These are phyloP conservation scores for Candida wancherniae DNA, from an alignment of 805 yeast genomes.

Conservation along the genomic window DNA sequence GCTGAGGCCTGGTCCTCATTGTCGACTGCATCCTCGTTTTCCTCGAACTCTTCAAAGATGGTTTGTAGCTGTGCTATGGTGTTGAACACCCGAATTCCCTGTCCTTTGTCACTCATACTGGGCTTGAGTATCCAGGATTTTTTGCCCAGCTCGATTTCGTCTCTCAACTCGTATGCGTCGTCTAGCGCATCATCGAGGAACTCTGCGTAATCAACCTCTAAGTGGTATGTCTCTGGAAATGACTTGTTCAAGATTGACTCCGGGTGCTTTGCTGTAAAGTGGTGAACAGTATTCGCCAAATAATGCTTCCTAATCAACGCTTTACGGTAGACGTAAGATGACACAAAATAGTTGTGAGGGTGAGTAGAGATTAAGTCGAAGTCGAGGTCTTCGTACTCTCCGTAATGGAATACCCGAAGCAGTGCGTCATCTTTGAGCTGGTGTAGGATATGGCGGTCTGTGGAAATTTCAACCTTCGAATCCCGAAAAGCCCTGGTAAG, in stretches of 20 bases:
- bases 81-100: slow-evolving; percentile 82
- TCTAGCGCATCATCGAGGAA: slow-evolving; percentile 91
- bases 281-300: slow-evolving; percentile 76
- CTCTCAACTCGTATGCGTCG: slow-evolving; percentile 83
- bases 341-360: slow-evolving; percentile 52
- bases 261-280: slow-evolving; percentile 72
- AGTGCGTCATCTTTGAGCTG: slow-evolving; percentile 12
- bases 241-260: slow-evolving; percentile 52
- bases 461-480: slow-evolving; percentile 23
- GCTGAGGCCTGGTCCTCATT: slow-evolving; percentile 42
- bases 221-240: slow-evolving; percentile 68
- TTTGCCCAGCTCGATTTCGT: slow-evolving; percentile 59
- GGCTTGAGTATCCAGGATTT: slow-evolving; percentile 90
- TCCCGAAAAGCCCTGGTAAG: slow-evolving; percentile 32
- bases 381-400: slow-evolving; percentile 86
- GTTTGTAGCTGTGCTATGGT: slow-evolving; percentile 75
- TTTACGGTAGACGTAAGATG: slow-evolving; percentile 83
- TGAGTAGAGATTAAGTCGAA: slow-evolving; percentile 54
- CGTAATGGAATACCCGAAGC: slow-evolving; percentile 61
- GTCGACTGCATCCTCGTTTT: slow-evolving; percentile 58
- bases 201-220: slow-evolving; percentile 94
- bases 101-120: slow-evolving; percentile 95
- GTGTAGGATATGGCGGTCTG: slow-evolving; percentile 19
- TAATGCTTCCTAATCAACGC: slow-evolving; percentile 89
- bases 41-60: slow-evolving; percentile 84